Conservation (phyloP, 1,139 yeast genomes). For the Saccharomyces pastorianus region DNA sequence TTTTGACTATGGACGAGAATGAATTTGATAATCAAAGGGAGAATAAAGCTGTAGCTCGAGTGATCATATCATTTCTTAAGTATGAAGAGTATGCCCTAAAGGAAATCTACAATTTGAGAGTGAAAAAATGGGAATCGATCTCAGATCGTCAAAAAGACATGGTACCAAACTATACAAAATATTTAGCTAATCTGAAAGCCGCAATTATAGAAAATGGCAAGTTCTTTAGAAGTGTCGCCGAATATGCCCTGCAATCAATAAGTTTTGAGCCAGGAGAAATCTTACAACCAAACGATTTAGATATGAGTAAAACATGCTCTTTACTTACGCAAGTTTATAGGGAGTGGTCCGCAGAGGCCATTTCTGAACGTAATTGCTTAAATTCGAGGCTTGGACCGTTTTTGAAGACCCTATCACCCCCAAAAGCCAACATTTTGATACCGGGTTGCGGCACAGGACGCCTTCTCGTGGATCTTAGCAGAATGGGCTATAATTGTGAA, state of each 20-base stretch:
- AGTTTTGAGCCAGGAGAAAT: constrained; percentile 39
- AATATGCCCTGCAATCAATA: constrained; percentile 45
- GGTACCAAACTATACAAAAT: constrained; percentile 46
- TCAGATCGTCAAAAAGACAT: constrained; percentile 37
- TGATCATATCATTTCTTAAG: constrained; percentile 16
- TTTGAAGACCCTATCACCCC: constrained; percentile 40
- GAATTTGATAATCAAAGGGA: background rate
- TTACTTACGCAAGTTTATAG: constrained; percentile 57
- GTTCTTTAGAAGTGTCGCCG: constrained; percentile 43
- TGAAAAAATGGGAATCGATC: constrained; percentile 33
- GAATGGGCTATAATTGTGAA: constrained; percentile 61
- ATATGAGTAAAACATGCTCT: constrained; percentile 55
- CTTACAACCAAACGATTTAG: constrained; percentile 44
- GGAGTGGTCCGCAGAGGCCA: constrained; percentile 71
- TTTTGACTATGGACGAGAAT: background rate
- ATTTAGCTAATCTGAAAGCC: constrained; percentile 39
- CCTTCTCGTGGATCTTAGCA: constrained; percentile 63
- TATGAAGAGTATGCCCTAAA: constrained; percentile 31
- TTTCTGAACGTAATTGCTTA: constrained; percentile 42
- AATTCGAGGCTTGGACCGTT: constrained; percentile 42
- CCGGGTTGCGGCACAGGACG: constrained; percentile 87
- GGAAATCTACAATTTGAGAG: constrained; percentile 30
- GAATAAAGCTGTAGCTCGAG: constrained; percentile 4
- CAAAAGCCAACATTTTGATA: constrained; percentile 42
- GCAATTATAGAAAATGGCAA: constrained; percentile 44